These are phyloP conservation scores for Metroxylon sagu DNA, from an alignment of 176 grass and related monocot species.

Conservation along the genomic window DNA sequence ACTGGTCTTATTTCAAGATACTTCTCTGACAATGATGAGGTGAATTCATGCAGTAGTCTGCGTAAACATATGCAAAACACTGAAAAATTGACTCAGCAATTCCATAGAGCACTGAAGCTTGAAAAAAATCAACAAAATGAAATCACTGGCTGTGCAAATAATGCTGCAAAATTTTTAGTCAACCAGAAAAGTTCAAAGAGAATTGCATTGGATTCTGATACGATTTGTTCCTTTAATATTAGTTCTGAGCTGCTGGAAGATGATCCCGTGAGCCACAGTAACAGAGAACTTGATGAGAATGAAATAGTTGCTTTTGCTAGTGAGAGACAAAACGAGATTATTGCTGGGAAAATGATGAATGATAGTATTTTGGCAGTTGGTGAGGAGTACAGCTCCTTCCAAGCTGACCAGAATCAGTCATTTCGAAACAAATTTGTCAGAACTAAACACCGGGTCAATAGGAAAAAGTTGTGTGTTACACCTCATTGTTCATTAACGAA, in stretches of 20 bases:
- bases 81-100: background rate
- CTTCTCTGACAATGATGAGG: constrained; percentile 7
- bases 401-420: background rate
- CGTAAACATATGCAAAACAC: background rate
- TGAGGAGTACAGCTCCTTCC: background rate
- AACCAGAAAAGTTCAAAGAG: background rate
- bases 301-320: too few species aligned
- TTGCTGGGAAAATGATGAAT: too few species aligned
- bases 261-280: background rate
- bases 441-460: background rate
- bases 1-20: constrained; percentile 10
- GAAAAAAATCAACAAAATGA: background rate
- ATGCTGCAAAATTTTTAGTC: background rate
- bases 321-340: too few species aligned
- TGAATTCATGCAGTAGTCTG: background rate
- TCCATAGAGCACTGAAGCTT: background rate
- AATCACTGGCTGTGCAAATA: background rate
- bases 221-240: constrained; percentile 10
- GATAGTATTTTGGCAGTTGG: too few species aligned
- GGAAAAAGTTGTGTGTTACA: background rate
- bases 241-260: too few species aligned
- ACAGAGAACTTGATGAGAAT: background rate
- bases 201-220: background rate
- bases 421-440: background rate
- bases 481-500: background rate